These are phyloP conservation scores for Orbilia quercus DNA, from an alignment of 2,329 filamentous ascomycete genomes.

Conservation along the genomic window DNA sequence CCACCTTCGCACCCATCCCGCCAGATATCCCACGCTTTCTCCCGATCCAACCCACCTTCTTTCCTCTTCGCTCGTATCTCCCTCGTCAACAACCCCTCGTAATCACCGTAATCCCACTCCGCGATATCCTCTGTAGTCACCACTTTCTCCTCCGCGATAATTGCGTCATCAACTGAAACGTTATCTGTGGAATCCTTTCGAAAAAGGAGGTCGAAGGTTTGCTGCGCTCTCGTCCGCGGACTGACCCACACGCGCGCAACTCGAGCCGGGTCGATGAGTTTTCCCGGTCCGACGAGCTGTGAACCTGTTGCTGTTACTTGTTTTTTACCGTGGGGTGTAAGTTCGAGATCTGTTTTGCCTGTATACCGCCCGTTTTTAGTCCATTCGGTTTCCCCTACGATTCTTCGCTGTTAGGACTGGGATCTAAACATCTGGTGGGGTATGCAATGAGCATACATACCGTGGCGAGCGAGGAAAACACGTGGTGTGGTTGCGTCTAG, in stretches of 20 bases:
- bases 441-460: constrained; percentile 58
- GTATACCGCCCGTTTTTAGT: constrained; percentile 66
- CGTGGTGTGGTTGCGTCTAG: constrained; percentile 61
- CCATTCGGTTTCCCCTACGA: constrained; percentile 66
- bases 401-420: background rate
- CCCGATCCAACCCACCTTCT: constrained; percentile 64
- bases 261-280: constrained; percentile 66
- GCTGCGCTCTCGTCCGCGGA: constrained; percentile 65
- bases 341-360: constrained; percentile 63
- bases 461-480: constrained; percentile 64
- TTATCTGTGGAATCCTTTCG: too few relatives aligned
- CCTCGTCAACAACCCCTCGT: constrained; percentile 66
- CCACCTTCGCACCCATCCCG: constrained; percentile 67
- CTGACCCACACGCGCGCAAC: constrained; percentile 66
- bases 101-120: constrained; percentile 68
- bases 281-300: constrained; percentile 65
- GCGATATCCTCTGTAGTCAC: constrained; percentile 64
- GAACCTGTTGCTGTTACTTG: constrained; percentile 65
- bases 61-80: constrained; percentile 64
- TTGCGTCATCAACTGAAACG: too few relatives aligned
- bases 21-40: constrained; percentile 68
- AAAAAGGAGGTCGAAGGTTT: constrained; percentile 66
- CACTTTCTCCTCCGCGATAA: constrained; percentile 61
- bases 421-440: background rate
- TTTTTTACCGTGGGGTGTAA: constrained; percentile 63